A percentile compares a stretch with the other conserved stretches of the same genome.
These are phyloP conservation scores for Fistulinella prunicolor DNA, from an alignment of 768 basidiomycete genomes.

Conservation along the genomic window DNA sequence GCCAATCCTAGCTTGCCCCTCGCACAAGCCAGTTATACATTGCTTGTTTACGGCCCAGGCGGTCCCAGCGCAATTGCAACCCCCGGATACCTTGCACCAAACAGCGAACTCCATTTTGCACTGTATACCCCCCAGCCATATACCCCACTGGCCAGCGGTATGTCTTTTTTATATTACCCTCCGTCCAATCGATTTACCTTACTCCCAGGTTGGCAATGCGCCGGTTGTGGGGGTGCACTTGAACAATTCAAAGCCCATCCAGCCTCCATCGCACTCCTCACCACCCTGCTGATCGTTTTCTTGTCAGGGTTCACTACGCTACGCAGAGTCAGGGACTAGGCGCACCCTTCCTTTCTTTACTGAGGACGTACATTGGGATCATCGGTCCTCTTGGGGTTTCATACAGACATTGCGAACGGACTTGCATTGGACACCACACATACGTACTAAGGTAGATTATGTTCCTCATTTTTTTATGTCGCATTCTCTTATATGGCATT, in stretches of 20 bases:
- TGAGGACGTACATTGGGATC: background rate
- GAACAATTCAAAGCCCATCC: constrained; percentile 31
- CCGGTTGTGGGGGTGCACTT: constrained; percentile 30
- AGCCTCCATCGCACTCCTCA: constrained; percentile 32
- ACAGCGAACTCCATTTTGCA: constrained; percentile 54
- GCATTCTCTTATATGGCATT: constrained; percentile 20
- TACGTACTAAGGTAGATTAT: constrained; percentile 29
- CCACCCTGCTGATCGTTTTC: constrained; percentile 30
- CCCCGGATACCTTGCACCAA: constrained; percentile 54
- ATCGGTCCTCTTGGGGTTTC: constrained; percentile 13
- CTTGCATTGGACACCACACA: constrained; percentile 29
- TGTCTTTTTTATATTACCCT: background rate
- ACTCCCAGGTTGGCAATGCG: constrained; percentile 28
- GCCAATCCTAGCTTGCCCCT: constrained; percentile 51
- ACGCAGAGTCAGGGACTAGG: constrained; percentile 30
- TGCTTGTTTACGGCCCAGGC: constrained; percentile 54
- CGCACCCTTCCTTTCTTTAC: background rate
- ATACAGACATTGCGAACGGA: constrained; percentile 25
- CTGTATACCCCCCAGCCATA: constrained; percentile 59
- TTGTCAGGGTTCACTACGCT: constrained; percentile 35
- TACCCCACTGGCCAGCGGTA: constrained; percentile 49
- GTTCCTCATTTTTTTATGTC: constrained; percentile 19
- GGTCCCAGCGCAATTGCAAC: constrained; percentile 48
- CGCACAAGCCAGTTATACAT: constrained; percentile 57
- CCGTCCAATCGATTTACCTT: background rate